Percentiles rank a stretch among this genome's conserved stretches.
Conservation (phyloP, 495 filamentous ascomycete genomes). For the Xylaria venustula region DNA sequence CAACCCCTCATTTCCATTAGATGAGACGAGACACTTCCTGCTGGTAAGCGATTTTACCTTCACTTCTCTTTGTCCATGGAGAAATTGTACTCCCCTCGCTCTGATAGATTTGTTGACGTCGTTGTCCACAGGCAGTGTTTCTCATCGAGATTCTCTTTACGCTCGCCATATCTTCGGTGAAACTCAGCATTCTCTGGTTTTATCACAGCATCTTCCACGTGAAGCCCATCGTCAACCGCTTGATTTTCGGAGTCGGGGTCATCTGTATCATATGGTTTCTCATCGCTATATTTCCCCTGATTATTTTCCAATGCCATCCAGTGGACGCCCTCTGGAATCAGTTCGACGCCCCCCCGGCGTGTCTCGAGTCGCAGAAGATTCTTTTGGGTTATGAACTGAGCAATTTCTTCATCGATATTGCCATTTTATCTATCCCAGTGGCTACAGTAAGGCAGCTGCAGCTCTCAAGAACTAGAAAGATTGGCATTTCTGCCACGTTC, state of each 20-base stretch:
- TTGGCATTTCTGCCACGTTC: not conserved
- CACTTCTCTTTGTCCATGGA: no score
- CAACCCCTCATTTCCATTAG: no score
- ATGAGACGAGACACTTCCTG: no score
- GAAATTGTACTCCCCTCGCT: no score
- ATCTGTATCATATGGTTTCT: slow-evolving; percentile 4
- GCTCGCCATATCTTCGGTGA: not conserved
- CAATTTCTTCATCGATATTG: slow-evolving; percentile 10
- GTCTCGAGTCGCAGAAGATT: not conserved
- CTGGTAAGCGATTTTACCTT: no score
- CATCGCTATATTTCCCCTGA: slow-evolving; percentile 15
- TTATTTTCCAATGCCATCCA: slow-evolving; percentile 24
- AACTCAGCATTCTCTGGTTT: slow-evolving; percentile 13
- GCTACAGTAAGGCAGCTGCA: not conserved
- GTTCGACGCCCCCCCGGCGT: not conserved
- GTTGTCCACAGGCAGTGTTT: not conserved
- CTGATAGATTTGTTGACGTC: no score
- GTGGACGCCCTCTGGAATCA: slow-evolving; percentile 20
- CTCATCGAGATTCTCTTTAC: not conserved
- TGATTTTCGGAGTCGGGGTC: not conserved
- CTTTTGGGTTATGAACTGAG: slow-evolving; percentile 9
- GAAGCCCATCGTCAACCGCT: not conserved
- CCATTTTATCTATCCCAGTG: slow-evolving; percentile 3
- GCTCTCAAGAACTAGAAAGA: not conserved
- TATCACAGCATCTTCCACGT: not conserved